Percentiles rank a stretch among this genome's conserved stretches.
Conservation (phyloP, 202 grass and related monocot genomes). For the Schoenoplectus tabernaemontani region DNA sequence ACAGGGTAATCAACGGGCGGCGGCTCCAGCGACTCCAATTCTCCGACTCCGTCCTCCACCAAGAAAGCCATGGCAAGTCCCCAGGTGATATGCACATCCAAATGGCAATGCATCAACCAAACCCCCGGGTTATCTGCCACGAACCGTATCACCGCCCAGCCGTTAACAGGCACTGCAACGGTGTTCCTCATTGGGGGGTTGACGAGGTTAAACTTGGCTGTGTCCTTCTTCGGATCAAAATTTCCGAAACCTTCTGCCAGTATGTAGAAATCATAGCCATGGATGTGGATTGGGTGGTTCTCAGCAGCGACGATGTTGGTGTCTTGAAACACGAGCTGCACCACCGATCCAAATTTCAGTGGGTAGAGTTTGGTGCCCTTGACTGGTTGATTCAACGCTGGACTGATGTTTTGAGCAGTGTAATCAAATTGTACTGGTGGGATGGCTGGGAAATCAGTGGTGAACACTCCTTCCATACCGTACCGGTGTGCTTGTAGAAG, state of each 20-base stretch:
- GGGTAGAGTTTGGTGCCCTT: slow-evolving; percentile 49
- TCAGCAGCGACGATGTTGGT: slow-evolving; percentile 64
- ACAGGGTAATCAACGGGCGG: slow-evolving; percentile 54
- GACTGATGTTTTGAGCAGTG: slow-evolving; percentile 50
- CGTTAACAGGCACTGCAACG: slow-evolving; percentile 48
- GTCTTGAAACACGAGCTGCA: slow-evolving; percentile 62
- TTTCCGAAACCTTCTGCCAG: slow-evolving; percentile 65
- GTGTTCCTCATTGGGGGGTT: slow-evolving; percentile 66
- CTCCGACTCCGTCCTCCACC: slow-evolving; percentile 55
- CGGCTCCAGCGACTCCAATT: slow-evolving; percentile 37
- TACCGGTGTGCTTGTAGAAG: slow-evolving; percentile 55
- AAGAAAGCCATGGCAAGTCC: slow-evolving; percentile 78
- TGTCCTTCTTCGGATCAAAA: slow-evolving; percentile 45
- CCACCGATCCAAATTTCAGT: slow-evolving; percentile 54
- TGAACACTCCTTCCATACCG: slow-evolving; percentile 45
- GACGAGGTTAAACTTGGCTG: slow-evolving; percentile 52
- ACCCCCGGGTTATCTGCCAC: slow-evolving; percentile 66
- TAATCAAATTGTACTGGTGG: slow-evolving; percentile 63
- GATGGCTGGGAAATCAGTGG: slow-evolving; percentile 55
- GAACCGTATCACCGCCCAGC: slow-evolving; percentile 77
- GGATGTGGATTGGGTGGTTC: slow-evolving; percentile 69
- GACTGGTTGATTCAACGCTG: slow-evolving; percentile 40
- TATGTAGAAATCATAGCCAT: slow-evolving; percentile 62
- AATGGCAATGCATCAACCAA: slow-evolving; percentile 84
- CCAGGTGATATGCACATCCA: slow-evolving; percentile 83